Conservation (phyloP, 1,139 yeast genomes). For the Scheffersomyces titani region DNA sequence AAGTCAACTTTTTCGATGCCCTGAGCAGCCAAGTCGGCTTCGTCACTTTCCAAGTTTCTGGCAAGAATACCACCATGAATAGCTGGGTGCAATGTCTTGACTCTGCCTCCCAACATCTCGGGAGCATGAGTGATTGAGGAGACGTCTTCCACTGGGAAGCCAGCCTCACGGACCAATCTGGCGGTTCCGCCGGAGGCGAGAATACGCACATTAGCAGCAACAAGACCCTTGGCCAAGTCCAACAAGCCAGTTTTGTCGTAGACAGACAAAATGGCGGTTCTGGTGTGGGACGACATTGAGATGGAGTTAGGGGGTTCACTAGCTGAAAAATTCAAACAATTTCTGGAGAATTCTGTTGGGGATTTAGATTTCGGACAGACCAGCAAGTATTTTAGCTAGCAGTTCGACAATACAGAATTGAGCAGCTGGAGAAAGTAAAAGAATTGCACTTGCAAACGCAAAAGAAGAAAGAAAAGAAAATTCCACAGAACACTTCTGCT, state of each 20-base stretch:
- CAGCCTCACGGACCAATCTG: constrained; percentile 90
- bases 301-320: constrained; percentile 1
- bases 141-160: constrained; percentile 96
- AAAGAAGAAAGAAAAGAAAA: not conserved
- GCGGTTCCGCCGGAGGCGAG: constrained; percentile 99
- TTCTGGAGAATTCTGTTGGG: constrained; percentile 1
- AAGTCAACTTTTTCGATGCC: constrained; percentile 93
- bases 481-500: not conserved
- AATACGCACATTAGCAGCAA: constrained; percentile 83
- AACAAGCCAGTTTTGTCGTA: constrained; percentile 95
- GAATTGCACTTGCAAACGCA: not conserved
- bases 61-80: constrained; percentile 99
- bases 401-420: not conserved
- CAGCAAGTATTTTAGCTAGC: not conserved
- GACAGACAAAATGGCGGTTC: constrained; percentile 94
- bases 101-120: constrained; percentile 98
- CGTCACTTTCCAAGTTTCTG: constrained; percentile 87
- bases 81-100: constrained; percentile 97
- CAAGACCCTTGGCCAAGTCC: constrained; percentile 93
- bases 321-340: constrained; percentile 1
- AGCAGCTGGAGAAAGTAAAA: not conserved
- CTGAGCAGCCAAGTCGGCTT: constrained; percentile 80
- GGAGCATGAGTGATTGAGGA: constrained; percentile 96
- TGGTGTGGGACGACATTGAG: constrained; percentile 45
- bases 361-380: not conserved